These are phyloP conservation scores for Colletotrichum sp. DNA, from an alignment of 2,329 filamentous ascomycete genomes.

Conservation along the genomic window DNA sequence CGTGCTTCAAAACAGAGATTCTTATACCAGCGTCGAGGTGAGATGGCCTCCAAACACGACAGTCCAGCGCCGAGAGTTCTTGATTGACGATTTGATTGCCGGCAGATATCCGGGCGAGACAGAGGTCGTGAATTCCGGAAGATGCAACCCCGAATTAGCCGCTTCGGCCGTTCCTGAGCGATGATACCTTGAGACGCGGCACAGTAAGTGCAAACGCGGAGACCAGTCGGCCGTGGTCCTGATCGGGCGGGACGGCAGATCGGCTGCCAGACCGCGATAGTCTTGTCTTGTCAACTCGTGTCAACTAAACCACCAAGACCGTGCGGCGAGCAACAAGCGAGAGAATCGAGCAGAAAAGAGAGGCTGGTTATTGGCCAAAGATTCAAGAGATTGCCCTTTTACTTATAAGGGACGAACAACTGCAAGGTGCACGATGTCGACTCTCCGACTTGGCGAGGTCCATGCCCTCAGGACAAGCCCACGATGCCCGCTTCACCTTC, in stretches of 20 bases:
- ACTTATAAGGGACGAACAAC: background rate
- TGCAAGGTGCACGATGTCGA: background rate
- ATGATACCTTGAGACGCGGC: background rate
- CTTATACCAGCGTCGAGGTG: background rate
- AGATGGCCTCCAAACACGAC: background rate
- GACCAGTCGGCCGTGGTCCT: background rate
- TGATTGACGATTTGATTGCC: background rate
- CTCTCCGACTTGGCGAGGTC: background rate
- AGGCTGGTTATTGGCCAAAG: background rate
- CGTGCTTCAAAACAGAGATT: background rate
- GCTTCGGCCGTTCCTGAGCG: background rate
- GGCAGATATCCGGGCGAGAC: background rate
- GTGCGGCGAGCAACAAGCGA: background rate
- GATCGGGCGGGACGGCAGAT: background rate
- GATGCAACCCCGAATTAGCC: background rate
- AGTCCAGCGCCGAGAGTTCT: background rate
- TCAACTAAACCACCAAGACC: background rate
- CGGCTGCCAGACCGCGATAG: background rate
- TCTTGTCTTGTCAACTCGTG: background rate
- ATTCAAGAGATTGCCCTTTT: background rate
- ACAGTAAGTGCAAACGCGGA: background rate
- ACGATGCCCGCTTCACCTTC: background rate
- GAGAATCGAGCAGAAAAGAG: background rate
- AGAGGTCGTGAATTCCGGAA: background rate
- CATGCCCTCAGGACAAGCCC: background rate